These are phyloP conservation scores for Nicotiana knightiana DNA, from an alignment of 257 asterid genomes.

Conservation along the genomic window DNA sequence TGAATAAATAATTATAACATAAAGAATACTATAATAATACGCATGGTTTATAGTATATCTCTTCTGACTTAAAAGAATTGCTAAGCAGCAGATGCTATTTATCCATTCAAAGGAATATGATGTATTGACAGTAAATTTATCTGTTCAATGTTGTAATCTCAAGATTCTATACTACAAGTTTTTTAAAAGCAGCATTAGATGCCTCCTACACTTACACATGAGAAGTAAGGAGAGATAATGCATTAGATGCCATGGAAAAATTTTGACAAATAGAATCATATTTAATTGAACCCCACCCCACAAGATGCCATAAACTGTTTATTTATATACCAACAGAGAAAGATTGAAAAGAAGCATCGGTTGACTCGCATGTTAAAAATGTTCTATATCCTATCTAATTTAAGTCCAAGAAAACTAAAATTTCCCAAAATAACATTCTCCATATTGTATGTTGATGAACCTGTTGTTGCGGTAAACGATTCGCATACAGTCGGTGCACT, in stretches of 20 bases:
- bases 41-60: too few species aligned
- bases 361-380: neutral
- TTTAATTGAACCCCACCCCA: constrained; percentile 3
- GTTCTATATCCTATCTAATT: neutral
- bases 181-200: constrained; percentile 4
- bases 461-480: neutral
- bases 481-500: neutral
- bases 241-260: constrained; percentile 1
- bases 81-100: neutral
- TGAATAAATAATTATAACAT: too few species aligned
- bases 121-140: neutral
- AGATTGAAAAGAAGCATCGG: neutral
- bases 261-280: neutral
- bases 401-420: neutral
- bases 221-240: neutral
- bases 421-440: neutral
- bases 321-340: neutral
- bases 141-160: neutral
- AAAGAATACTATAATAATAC: too few species aligned
- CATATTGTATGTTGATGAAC: neutral
- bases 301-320: constrained; percentile 7
- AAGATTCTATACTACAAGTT: constrained; percentile 4
- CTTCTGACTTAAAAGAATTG: neutral
- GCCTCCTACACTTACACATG: neutral
- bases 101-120: constrained; percentile 3